Evolutionary conservation across 805 yeast genomes (phyloP).

Genomic region (Barnettozyma sucrosica): DNA sequence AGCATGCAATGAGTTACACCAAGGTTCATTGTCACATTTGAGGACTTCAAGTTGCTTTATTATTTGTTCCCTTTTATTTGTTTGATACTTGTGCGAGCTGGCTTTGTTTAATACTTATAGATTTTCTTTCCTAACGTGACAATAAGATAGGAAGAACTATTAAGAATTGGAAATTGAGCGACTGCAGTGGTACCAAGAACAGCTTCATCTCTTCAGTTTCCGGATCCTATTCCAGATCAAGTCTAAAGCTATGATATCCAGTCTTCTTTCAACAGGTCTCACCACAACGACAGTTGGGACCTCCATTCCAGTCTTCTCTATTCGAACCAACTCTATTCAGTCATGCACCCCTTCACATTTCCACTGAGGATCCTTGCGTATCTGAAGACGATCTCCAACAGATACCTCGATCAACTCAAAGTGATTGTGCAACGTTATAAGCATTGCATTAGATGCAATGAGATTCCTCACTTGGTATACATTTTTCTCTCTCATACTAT

Average conservation of each 20-base stretch:
- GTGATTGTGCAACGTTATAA: not conserved
- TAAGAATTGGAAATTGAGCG: too few species aligned
- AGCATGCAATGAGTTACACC: conserved; percentile 18
- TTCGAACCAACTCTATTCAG: not conserved
- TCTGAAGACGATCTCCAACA: not conserved
- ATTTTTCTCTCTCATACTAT: not conserved
- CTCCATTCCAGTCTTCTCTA: too few species aligned
- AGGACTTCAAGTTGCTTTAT: not conserved
- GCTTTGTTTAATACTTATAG: too few species aligned
- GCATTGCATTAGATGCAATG: not conserved
- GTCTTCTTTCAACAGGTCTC: not conserved
- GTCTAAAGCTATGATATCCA: too few species aligned
- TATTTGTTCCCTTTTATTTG: too few species aligned
- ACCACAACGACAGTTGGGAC: not conserved
- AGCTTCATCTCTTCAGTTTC: not conserved
- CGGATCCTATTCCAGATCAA: not conserved
- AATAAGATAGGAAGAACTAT: not conserved
- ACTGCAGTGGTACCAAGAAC: not conserved
- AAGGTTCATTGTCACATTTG: conserved; percentile 1
- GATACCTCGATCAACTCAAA: too few species aligned
- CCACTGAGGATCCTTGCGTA: not conserved
- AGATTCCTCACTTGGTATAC: not conserved
- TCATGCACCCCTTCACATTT: not conserved
- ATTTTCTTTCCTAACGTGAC: too few species aligned
- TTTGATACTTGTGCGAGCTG: too few species aligned